These are phyloP conservation scores for Colletotrichum noveboracense DNA, from an alignment of 2,329 filamentous ascomycete genomes.

Conservation along the genomic window DNA sequence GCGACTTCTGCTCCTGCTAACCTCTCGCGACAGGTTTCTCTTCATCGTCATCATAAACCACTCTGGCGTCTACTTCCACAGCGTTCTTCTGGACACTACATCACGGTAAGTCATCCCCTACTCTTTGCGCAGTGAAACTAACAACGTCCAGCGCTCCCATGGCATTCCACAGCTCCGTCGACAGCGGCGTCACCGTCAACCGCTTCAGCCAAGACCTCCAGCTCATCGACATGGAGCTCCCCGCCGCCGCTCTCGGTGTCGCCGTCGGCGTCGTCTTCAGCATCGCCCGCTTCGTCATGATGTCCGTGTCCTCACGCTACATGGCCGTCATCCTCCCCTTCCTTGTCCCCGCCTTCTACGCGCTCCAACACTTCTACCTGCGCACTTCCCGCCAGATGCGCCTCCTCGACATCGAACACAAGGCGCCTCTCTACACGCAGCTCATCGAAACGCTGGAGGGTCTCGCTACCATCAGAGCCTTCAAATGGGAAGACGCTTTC, in stretches of 20 bases:
- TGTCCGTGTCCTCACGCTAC: slow-evolving; percentile 33
- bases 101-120: slow-evolving; percentile 17
- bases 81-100: slow-evolving; percentile 27
- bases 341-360: slow-evolving; percentile 30
- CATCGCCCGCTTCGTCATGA: slow-evolving; percentile 21
- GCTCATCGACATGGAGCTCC: slow-evolving; percentile 27
- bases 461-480: slow-evolving; percentile 52
- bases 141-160: slow-evolving; percentile 14
- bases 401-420: slow-evolving; percentile 39
- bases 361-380: slow-evolving; percentile 37
- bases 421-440: slow-evolving; percentile 38
- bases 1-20: background rate
- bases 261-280: slow-evolving; percentile 14
- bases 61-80: slow-evolving; percentile 33
- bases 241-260: slow-evolving; percentile 23
- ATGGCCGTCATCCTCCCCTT: slow-evolving; percentile 35
- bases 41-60: slow-evolving; percentile 35
- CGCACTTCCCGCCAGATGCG: slow-evolving; percentile 42
- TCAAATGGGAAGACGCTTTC: slow-evolving; percentile 49
- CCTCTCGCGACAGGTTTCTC: slow-evolving; percentile 26
- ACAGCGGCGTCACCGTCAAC: slow-evolving; percentile 27
- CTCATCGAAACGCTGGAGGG: slow-evolving; percentile 51
- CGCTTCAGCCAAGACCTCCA: slow-evolving; percentile 26
- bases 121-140: background rate
- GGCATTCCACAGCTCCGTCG: slow-evolving; percentile 22